Evolutionary conservation across 75 land plant species (phyloP), one percentile per base, ranked within the genome.

Genomic region (Pinus taeda): DNA sequence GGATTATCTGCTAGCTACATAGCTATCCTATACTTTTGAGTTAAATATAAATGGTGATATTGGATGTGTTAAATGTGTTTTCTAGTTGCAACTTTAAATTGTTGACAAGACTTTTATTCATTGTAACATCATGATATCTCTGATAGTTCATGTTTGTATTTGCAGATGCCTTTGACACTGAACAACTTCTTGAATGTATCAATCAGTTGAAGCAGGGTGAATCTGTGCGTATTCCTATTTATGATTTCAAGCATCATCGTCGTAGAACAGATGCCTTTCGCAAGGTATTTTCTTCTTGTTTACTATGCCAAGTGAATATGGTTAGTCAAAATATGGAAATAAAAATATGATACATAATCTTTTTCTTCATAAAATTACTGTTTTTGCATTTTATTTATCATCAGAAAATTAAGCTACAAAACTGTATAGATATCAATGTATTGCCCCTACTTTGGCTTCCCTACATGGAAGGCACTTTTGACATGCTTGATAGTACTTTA

Each of bases 101-200:
- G 18, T 65, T 6, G 36, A 30, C 15, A 18, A 2, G 20, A 17
- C 36, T 65, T 30, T 15, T 60, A 65, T 36, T 49, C 42, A 30
- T 65, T 30, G 15, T 33, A 42, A 69, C 21, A 22, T 3, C 24
- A 4, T n/a, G 3, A 4, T 69, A 5, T 69, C 12, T 9, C 36
- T 69, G 22, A 8, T 49, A 49, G 2, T 49, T 49, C 55, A 9
- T 49, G 55, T 49, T 29, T 59, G 59, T 81, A 12, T 65, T 57
- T 85, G 58, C 75, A 95, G 98, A 96, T 86, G 95, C 98, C 33
- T 96, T 96, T 86, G 98, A 96, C 77, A 94, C 98, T 15, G 99
- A 96, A 74, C 98, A 96, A 77, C 98, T 96, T 45, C 74, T 96
- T 60, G 91, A 92, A 4, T 94, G 98, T 69, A 57, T 89, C 60